A percentile compares a stretch with the other conserved stretches of the same genome.
These are phyloP conservation scores for Amanita bisporigera DNA, from an alignment of 1,284 basidiomycete species.

Conservation along the genomic window DNA sequence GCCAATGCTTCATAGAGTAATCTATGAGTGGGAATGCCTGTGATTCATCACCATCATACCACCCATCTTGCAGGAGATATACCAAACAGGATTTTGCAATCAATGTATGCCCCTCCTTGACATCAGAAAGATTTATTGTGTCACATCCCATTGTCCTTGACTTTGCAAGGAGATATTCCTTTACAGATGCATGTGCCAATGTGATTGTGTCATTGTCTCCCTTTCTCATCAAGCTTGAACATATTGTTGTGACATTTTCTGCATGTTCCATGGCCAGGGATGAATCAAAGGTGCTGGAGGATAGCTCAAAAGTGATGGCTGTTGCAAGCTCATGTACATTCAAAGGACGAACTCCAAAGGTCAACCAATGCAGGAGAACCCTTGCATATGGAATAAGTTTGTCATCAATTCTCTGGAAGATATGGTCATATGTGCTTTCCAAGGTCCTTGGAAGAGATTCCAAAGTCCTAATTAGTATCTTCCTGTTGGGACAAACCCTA, in stretches of 20 bases:
- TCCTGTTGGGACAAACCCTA: neutral
- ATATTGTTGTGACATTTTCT: neutral
- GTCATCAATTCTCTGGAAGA: too few relatives aligned
- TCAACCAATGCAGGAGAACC: neutral
- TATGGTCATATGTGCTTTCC: neutral
- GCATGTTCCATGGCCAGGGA: neutral
- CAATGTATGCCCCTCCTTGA: neutral
- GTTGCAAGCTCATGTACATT: neutral
- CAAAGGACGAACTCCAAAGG: neutral
- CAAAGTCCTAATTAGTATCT: neutral
- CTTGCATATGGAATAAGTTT: neutral
- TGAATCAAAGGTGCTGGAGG: neutral
- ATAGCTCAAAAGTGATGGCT: neutral
- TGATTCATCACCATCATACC: neutral
- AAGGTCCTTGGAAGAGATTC: neutral
- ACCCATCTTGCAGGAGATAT: neutral
- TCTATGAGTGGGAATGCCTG: neutral
- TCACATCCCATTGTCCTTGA: neutral
- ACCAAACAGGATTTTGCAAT: neutral
- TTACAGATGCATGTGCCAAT: constrained; percentile 4
- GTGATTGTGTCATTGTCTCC: neutral
- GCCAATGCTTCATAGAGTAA: neutral
- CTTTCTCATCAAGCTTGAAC: neutral
- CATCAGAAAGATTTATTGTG: neutral
- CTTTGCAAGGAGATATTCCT: neutral